Percentiles rank a stretch among this genome's conserved stretches.
These are phyloP conservation scores for Cladophialophora bantiana DNA, from an alignment of 2,329 filamentous ascomycete species.

Conservation along the genomic window DNA sequence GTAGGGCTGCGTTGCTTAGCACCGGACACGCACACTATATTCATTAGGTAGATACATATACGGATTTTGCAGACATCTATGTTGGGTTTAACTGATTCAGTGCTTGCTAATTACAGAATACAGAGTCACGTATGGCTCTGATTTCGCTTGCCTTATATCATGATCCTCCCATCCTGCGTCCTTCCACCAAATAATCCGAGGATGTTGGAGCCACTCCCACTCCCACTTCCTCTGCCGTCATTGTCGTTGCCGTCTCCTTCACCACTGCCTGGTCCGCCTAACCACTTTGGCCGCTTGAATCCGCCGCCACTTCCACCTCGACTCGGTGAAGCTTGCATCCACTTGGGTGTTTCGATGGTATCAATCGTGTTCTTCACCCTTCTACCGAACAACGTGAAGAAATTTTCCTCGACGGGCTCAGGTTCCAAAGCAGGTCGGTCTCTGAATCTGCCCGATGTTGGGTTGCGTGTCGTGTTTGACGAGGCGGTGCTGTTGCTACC, in stretches of 20 bases:
- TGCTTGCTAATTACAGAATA: not conserved
- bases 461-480: not conserved
- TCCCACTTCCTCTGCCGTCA: slow-evolving; percentile 6
- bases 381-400: slow-evolving; percentile 83
- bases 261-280: slow-evolving; percentile 60
- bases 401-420: slow-evolving; percentile 76
- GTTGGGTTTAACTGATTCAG: not conserved
- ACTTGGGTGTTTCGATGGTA: slow-evolving; percentile 78
- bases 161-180: slow-evolving; percentile 30
- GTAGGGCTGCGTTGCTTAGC: too few relatives aligned
- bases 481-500: slow-evolving; percentile 13
- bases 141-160: slow-evolving; percentile 20
- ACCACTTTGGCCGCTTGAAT: slow-evolving; percentile 82
- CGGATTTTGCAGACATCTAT: too few relatives aligned
- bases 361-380: slow-evolving; percentile 93
- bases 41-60: too few relatives aligned
- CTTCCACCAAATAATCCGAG: slow-evolving; percentile 31
- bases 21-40: too few relatives aligned
- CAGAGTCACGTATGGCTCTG: not conserved
- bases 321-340: slow-evolving; percentile 63
- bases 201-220: slow-evolving; percentile 18
- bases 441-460: slow-evolving; percentile 38
- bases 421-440: slow-evolving; percentile 55
- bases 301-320: slow-evolving; percentile 64
- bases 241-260: slow-evolving; percentile 2